Conservation (phyloP, 192 early-diverging fungal species). For the Rhizophagus sp. region DNA sequence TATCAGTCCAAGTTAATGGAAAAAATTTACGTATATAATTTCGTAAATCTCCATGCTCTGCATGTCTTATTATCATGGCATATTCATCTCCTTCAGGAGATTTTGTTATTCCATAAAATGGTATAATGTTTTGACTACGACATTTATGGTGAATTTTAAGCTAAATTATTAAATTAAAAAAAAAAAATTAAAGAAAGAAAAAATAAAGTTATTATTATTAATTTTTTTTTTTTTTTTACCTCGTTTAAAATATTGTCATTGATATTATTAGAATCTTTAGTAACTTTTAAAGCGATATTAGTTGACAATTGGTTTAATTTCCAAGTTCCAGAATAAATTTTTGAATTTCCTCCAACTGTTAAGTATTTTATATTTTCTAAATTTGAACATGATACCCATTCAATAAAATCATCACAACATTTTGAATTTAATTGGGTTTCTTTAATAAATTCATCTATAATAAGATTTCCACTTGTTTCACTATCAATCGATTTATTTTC, state of each 20-base stretch:
- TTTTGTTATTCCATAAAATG: not conserved
- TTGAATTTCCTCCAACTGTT: not conserved
- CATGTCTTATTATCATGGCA: not conserved
- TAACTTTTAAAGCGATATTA: not conserved
- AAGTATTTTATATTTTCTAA: not conserved
- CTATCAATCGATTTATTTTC: not conserved
- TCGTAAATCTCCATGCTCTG: not conserved
- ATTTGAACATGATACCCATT: not conserved
- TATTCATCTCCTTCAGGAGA: not conserved
- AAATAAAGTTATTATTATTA: no score
- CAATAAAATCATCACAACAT: not conserved
- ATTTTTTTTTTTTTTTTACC: not conserved
- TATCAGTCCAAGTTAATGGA: slow-evolving; percentile 1
- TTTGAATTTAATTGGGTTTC: not conserved
- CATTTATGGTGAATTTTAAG: not conserved
- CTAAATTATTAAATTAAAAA: no score
- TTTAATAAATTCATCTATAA: not conserved
- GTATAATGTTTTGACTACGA: not conserved
- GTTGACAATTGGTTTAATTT: not conserved
- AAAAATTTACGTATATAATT: not conserved
- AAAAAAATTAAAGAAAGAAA: no score
- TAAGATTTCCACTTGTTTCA: no score
- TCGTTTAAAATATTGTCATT: not conserved
- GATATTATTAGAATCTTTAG: not conserved
- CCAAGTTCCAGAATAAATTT: not conserved